These are phyloP conservation scores for Termitomyces sp. DNA, from an alignment of 768 basidiomycete genomes.

Conservation along the genomic window DNA sequence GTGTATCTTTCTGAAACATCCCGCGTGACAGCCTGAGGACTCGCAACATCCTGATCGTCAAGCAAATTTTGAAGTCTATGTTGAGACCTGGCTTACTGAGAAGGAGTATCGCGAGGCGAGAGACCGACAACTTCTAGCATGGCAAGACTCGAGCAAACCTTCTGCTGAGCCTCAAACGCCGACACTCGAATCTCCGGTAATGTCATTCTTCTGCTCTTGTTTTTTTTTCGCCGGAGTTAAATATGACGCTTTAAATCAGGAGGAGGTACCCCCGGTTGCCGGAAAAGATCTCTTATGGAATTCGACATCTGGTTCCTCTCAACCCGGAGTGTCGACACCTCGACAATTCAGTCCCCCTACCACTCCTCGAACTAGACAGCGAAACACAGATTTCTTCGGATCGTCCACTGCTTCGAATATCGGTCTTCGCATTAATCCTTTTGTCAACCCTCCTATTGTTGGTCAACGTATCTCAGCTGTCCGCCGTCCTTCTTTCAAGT, in stretches of 20 bases:
- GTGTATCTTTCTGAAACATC: not conserved
- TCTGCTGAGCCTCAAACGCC: constrained; percentile 36
- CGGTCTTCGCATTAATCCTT: constrained; percentile 46
- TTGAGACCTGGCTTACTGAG: constrained; percentile 78
- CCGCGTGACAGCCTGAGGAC: constrained; percentile 53
- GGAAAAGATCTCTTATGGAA: constrained; percentile 74
- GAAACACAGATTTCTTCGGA: constrained; percentile 28
- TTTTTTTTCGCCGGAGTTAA: constrained; percentile 1
- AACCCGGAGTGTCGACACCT: constrained; percentile 28
- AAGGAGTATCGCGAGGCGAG: constrained; percentile 67
- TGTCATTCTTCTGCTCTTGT: constrained; percentile 8
- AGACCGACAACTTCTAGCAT: constrained; percentile 51
- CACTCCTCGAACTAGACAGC: constrained; percentile 17
- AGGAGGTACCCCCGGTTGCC: constrained; percentile 15
- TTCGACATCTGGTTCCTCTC: constrained; percentile 35
- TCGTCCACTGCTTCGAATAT: constrained; percentile 40
- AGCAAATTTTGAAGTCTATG: constrained; percentile 61
- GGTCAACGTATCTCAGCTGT: constrained; percentile 34
- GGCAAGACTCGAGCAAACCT: constrained; percentile 56
- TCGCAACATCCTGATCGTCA: constrained; percentile 73
- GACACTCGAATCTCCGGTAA: constrained; percentile 31
- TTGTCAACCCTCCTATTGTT: constrained; percentile 26
- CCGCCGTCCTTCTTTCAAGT: constrained; percentile 30
- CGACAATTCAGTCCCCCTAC: constrained; percentile 20
- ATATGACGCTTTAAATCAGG: constrained; percentile 2